Base-by-base conservation (phyloP, 2,329 filamentous ascomycete genomes). In the Fusarium nygamai region DNA sequence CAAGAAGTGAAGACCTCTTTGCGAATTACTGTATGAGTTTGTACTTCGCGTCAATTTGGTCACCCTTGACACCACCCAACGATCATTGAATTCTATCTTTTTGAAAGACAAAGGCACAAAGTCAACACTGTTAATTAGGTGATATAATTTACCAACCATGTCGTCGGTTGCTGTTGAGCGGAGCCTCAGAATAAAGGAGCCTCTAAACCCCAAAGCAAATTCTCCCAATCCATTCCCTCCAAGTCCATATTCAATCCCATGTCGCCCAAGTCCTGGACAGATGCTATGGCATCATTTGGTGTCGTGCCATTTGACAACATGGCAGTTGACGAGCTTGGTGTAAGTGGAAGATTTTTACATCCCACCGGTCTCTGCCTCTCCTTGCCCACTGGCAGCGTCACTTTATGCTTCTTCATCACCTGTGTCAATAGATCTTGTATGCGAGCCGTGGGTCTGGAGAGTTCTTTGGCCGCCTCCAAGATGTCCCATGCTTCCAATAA, bases 171-270 rank as follows among this genome's bases (percentile, higher is more conserved):
- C 44, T 46, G 59, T 64, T 57, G 44, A 61, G 36, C n/a, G n/a
- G 31, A 22, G 8, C 19, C 34, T 61, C 43, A 81, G 29, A 82
- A 78, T 43, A 83, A 79, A 5, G 81, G 79, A 24, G 81, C 77
- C 51, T 83, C 82, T 29, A 83, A 58, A 2, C 80, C 79, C 77
- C 80, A 82, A 57, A 83, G 78, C 20, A 83, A 61, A 48, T 76
- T 78, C 44, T 83, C 81, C 80, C 82, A 83, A 53, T 83, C 81
- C 69, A 83, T 80, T 11, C 75, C 75, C 48, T 83, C 80, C 29
- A 83, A 56, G n/a, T 81, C 78, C 76, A 81, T 79, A 24, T 77
- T 76, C 1, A 76, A 75, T 33, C 80, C 79, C 2, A 81, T 61
- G 43, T 74, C 72, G 14, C 76, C 75, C 74, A 78, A 76, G 33